phyloP scores from a whole-genome alignment of 192 early-diverging fungal genomes.

The Diversispora eburnea region DNA sequence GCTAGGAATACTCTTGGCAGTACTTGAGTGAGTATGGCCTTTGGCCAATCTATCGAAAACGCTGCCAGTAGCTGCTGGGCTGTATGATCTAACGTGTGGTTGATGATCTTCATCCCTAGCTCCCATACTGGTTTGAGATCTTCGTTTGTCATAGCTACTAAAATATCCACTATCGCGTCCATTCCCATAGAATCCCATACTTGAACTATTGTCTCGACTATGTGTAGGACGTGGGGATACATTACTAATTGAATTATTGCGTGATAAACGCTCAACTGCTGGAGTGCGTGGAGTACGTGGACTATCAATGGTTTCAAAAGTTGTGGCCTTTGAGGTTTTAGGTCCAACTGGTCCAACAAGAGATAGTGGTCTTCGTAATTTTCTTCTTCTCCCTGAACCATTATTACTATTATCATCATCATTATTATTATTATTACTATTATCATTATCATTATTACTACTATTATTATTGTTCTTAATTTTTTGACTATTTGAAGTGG shows the following conservation, averaged over 20 bases:
- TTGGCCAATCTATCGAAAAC: conserved; percentile 24
- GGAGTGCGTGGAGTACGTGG: not conserved
- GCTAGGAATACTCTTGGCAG: conserved; percentile 1
- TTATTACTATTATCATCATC: not conserved
- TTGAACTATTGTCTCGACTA: conserved; percentile 24
- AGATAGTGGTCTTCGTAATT: not conserved
- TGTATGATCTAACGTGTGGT: conserved; percentile 13
- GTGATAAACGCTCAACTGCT: not conserved
- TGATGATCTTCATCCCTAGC: not conserved
- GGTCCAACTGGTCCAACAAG: not conserved
- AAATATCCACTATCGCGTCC: conserved; percentile 25
- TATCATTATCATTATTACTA: not conserved
- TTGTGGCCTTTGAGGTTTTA: not conserved
- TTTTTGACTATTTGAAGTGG: not conserved
- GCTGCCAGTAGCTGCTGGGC: not conserved
- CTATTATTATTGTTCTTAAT: not conserved
- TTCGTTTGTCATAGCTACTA: conserved; percentile 8
- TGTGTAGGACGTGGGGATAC: not conserved
- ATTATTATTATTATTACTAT: not conserved
- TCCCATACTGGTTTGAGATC: conserved; percentile 22
- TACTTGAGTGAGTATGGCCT: conserved; percentile 11
- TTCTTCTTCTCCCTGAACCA: not conserved
- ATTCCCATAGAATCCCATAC: conserved; percentile 17
- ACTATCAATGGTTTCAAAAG: not conserved
- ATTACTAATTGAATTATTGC: not conserved